phyloP scores from a whole-genome alignment of 2,329 filamentous ascomycete genomes.

The Cadophora sp. region DNA sequence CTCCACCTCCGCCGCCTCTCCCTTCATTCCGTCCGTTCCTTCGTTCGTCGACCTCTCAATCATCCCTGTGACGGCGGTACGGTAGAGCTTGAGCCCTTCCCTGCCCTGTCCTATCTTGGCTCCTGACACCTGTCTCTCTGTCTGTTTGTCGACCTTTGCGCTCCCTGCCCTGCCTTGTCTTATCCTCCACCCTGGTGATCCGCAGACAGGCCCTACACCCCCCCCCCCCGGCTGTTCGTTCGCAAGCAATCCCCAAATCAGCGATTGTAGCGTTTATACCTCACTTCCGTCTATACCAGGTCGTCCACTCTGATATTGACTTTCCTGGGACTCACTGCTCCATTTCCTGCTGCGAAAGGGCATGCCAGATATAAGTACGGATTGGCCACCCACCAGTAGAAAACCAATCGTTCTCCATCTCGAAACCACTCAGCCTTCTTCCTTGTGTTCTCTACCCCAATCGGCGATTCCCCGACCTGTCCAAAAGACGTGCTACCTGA shows the following conservation, averaged over 20 bases:
- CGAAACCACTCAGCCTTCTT: constrained; percentile 22
- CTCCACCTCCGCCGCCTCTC: constrained; percentile 1
- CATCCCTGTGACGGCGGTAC: constrained; percentile 23
- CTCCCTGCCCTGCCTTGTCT: constrained; percentile 4
- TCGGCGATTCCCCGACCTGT: constrained; percentile 28
- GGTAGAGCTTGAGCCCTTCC: constrained; percentile 17
- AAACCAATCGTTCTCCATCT: not conserved
- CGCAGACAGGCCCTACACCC: not conserved
- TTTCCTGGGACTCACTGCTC: not conserved
- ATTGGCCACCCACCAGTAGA: constrained; percentile 1
- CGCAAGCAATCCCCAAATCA: constrained; percentile 32
- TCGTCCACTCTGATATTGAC: constrained; percentile 7
- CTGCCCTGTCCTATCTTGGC: not conserved
- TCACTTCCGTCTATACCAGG: constrained; percentile 20
- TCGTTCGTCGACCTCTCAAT: constrained; percentile 9
- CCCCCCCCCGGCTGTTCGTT: constrained; percentile 19
- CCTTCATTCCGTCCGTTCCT: constrained; percentile 3
- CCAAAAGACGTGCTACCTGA: constrained; percentile 21
- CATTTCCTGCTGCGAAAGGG: constrained; percentile 1
- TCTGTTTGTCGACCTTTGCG: no score
- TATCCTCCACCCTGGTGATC: constrained; percentile 20
- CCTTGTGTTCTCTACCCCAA: constrained; percentile 17
- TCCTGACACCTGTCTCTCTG: no score
- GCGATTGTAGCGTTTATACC: constrained; percentile 1
- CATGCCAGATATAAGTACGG: constrained; percentile 16